phyloP scores from a whole-genome alignment of 1,284 basidiomycete genomes.

The Boletus smithii region DNA sequence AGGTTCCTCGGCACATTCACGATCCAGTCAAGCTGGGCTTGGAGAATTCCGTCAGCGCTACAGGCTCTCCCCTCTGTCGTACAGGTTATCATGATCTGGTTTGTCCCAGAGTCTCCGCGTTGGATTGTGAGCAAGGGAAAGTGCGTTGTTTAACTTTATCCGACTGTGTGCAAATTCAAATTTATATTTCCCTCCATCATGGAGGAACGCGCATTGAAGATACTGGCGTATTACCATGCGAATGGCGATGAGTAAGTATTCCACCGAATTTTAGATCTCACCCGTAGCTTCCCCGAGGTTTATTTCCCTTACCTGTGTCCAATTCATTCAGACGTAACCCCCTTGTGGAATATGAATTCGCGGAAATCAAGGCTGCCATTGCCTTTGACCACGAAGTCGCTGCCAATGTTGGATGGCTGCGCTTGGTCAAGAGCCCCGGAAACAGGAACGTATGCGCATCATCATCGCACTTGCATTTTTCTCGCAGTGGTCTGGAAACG shows the following conservation, averaged over 20 bases:
- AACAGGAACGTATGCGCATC: slow-evolving; percentile 66
- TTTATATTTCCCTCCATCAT: slow-evolving; percentile 11
- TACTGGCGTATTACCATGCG: slow-evolving; percentile 70
- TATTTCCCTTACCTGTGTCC: neutral
- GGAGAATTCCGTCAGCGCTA: slow-evolving; percentile 67
- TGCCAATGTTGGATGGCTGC: slow-evolving; percentile 55
- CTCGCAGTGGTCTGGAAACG: slow-evolving; percentile 73
- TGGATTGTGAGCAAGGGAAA: slow-evolving; percentile 62
- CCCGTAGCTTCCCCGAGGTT: neutral
- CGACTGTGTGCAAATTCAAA: neutral
- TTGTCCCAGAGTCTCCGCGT: slow-evolving; percentile 67
- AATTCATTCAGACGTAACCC: slow-evolving; percentile 48
- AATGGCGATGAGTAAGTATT: slow-evolving; percentile 50
- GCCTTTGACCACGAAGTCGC: slow-evolving; percentile 55
- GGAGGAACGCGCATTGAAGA: slow-evolving; percentile 54
- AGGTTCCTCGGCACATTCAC: slow-evolving; percentile 52
- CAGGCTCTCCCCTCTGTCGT: slow-evolving; percentile 61
- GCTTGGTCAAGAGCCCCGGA: slow-evolving; percentile 53
- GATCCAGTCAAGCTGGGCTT: slow-evolving; percentile 61
- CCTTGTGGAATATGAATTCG: slow-evolving; percentile 67
- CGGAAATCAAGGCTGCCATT: slow-evolving; percentile 72
- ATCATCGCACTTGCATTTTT: slow-evolving; percentile 68
- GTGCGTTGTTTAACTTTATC: neutral
- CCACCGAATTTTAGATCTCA: too few relatives aligned
- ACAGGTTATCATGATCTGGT: slow-evolving; percentile 57